Percentiles rank a stretch among this genome's conserved stretches.
Evolutionary conservation across 345 rosid species (phyloP).

Genomic region (Microcos paniculata): DNA sequence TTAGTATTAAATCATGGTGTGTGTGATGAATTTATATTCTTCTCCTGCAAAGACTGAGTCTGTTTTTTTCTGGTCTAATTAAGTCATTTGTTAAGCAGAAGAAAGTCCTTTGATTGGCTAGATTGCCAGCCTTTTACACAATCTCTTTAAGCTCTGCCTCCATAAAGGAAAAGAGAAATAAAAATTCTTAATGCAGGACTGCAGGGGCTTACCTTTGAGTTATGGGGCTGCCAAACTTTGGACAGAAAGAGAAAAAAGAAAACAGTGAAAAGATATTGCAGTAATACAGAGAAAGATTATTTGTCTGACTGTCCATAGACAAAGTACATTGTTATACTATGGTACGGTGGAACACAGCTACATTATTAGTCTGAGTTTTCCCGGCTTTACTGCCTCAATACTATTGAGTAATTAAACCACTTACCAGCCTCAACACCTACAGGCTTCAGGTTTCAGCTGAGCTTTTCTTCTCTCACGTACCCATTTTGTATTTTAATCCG

Average conservation of each 20-base stretch:
- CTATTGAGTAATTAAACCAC: background rate
- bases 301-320: background rate
- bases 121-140: background rate
- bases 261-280: background rate
- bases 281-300: background rate
- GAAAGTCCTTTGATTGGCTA: background rate
- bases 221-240: background rate
- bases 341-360: background rate
- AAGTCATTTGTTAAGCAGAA: background rate
- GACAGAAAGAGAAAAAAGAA: background rate
- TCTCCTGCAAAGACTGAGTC: background rate
- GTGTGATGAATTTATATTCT: background rate
- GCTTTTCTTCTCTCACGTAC: background rate
- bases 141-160: background rate
- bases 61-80: background rate
- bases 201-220: background rate
- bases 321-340: background rate
- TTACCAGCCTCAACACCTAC: no score
- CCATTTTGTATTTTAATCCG: background rate
- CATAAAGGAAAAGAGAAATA: background rate
- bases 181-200: background rate
- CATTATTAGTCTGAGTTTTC: background rate
- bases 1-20: no score
- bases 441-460: no score
- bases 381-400: background rate